These are phyloP conservation scores for Oryza brachyantha DNA, from an alignment of 176 grass and related monocot genomes.

Conservation along the genomic window DNA sequence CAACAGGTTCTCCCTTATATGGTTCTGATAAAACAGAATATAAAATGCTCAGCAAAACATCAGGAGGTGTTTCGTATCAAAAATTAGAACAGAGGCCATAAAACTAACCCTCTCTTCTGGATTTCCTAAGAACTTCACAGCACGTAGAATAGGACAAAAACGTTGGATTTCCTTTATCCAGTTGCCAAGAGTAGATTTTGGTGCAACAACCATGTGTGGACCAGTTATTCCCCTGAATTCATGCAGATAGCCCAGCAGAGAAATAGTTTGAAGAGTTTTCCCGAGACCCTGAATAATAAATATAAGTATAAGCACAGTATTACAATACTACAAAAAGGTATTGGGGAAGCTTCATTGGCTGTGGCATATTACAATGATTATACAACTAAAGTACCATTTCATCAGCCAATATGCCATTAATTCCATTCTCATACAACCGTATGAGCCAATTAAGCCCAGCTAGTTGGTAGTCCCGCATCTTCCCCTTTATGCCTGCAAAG, in stretches of 20 bases:
- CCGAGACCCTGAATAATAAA: constrained; percentile 76
- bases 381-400: constrained; percentile 78
- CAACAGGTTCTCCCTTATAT: constrained; percentile 90
- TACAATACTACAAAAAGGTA: not conserved
- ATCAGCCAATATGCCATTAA: constrained; percentile 98
- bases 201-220: constrained; percentile 97
- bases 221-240: constrained; percentile 96
- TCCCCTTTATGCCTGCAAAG: constrained; percentile 84
- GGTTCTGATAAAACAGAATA: constrained; percentile 42
- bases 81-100: not conserved
- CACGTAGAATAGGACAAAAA: constrained; percentile 80
- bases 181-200: constrained; percentile 98
- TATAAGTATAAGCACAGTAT: constrained; percentile 1
- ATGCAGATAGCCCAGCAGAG: constrained; percentile 81
- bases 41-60: constrained; percentile 23
- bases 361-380: not conserved
- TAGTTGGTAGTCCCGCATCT: constrained; percentile 97
- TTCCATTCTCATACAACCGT: constrained; percentile 93
- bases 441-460: constrained; percentile 99
- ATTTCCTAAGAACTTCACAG: constrained; percentile 93
- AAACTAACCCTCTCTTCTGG: constrained; percentile 88
- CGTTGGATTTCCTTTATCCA: constrained; percentile 97
- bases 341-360: not conserved
- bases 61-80: not conserved
- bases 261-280: constrained; percentile 99